Percentiles rank a stretch among this genome's conserved stretches.
Evolutionary conservation across 2,329 filamentous ascomycete species (phyloP).

Genomic region (Neofusicoccum kwambonambiense): DNA sequence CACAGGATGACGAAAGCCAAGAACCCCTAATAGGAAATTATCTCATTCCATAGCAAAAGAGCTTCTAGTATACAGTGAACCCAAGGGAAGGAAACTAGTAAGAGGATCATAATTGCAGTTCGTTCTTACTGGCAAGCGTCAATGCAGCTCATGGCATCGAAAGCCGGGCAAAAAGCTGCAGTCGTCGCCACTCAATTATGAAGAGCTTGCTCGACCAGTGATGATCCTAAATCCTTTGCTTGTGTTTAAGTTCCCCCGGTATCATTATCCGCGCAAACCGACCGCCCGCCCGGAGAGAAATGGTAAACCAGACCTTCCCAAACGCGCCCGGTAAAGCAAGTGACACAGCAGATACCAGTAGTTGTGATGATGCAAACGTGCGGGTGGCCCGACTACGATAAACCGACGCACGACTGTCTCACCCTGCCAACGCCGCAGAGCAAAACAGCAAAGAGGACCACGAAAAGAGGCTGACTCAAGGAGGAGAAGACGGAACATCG

Average conservation of each 20-base stretch:
- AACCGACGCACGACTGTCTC: conserved; percentile 11
- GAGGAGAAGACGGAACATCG: conserved; percentile 1
- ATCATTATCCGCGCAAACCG: conserved; percentile 4
- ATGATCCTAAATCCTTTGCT: conserved; percentile 2
- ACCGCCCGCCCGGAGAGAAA: conserved; percentile 11
- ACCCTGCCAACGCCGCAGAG: conserved; percentile 12
- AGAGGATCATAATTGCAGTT: conserved; percentile 9
- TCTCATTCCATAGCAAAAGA: conserved; percentile 9
- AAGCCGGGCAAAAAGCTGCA: not conserved
- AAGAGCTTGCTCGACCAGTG: not conserved
- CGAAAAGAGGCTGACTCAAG: conserved; percentile 7
- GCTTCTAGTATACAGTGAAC: conserved; percentile 15
- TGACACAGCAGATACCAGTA: conserved; percentile 9
- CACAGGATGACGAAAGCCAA: conserved; percentile 13
- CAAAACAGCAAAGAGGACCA: conserved; percentile 10
- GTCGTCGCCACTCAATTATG: not conserved
- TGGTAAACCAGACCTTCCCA: not conserved
- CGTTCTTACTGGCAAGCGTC: not conserved
- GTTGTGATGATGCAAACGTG: conserved; percentile 1
- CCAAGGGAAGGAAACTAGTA: not conserved
- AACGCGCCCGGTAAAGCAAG: conserved; percentile 11
- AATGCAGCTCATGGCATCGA: not conserved
- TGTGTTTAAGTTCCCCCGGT: not conserved
- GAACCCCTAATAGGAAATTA: conserved; percentile 12
- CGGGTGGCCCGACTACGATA: not conserved